Conservation (phyloP, 768 basidiomycete genomes). For the Boletellus ananiceps region DNA sequence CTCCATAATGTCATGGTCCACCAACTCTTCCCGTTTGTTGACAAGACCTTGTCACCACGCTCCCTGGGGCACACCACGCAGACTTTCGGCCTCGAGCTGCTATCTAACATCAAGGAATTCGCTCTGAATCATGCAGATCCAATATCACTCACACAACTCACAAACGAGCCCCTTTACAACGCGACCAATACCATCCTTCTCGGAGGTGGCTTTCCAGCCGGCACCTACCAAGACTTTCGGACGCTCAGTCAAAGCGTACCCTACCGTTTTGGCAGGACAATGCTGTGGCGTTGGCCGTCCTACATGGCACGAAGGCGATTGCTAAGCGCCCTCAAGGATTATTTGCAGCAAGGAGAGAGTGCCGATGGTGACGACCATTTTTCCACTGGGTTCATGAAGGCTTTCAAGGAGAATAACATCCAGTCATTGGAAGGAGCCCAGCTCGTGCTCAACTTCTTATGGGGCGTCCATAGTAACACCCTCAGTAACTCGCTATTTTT, state of each 20-base stretch:
- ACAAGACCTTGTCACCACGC: constrained; percentile 13
- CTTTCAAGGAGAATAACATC: constrained; percentile 17
- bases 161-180: constrained; percentile 15
- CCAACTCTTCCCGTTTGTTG: constrained; percentile 20
- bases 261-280: constrained; percentile 12
- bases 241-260: constrained; percentile 16
- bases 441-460: constrained; percentile 18
- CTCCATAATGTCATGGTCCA: constrained; percentile 18
- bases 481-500: constrained; percentile 18
- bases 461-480: constrained; percentile 21
- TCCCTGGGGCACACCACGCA: constrained; percentile 11
- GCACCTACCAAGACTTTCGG: constrained; percentile 21
- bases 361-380: constrained; percentile 5
- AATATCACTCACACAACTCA: constrained; percentile 16
- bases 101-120: constrained; percentile 11
- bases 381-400: constrained; percentile 10
- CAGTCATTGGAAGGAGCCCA: constrained; percentile 15
- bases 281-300: constrained; percentile 15
- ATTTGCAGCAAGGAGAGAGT: constrained; percentile 11
- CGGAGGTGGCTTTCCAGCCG: constrained; percentile 15
- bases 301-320: constrained; percentile 13
- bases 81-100: constrained; percentile 9
- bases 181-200: constrained; percentile 19
- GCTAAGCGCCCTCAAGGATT: constrained; percentile 4
- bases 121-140: background rate